These are phyloP conservation scores for Penicillium cinerascens DNA, from an alignment of 495 filamentous ascomycete genomes.

Conservation along the genomic window DNA sequence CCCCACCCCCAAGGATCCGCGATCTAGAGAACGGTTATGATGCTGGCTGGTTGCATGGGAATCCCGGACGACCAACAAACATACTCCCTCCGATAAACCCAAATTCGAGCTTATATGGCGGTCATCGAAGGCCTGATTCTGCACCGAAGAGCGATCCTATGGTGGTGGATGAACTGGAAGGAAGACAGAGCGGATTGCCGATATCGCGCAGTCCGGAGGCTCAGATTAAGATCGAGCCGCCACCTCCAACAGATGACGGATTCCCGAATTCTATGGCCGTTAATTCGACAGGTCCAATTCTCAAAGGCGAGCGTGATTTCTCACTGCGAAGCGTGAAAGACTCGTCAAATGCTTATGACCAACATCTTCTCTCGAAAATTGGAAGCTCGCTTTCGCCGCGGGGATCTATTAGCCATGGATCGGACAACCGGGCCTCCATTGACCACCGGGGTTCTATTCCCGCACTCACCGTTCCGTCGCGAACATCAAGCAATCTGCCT, in stretches of 20 bases:
- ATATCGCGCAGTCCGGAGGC: conserved; percentile 34
- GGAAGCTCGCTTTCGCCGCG: conserved; percentile 60
- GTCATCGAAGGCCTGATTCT: conserved; percentile 33
- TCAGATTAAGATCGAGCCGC: conserved; percentile 48
- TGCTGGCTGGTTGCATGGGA: conserved; percentile 58
- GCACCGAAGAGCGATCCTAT: conserved; percentile 35
- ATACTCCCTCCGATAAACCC: conserved; percentile 48
- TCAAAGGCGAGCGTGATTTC: conserved; percentile 57
- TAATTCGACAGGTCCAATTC: conserved; percentile 45
- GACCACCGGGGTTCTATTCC: conserved; percentile 50
- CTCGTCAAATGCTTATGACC: conserved; percentile 72
- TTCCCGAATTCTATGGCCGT: conserved; percentile 42
- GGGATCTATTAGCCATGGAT: conserved; percentile 50
- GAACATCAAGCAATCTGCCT: conserved; percentile 38
- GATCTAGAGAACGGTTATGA: conserved; percentile 55
- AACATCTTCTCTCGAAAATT: conserved; percentile 72
- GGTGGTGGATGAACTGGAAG: conserved; percentile 40
- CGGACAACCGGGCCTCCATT: conserved; percentile 49
- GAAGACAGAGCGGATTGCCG: conserved; percentile 29
- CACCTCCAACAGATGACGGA: conserved; percentile 41
- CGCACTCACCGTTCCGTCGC: conserved; percentile 45
- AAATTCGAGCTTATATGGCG: conserved; percentile 53
- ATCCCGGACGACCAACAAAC: conserved; percentile 33
- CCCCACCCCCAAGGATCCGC: conserved; percentile 55
- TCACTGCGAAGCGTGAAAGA: conserved; percentile 55